These are phyloP conservation scores for Aureobasidium sp. DNA, from an alignment of 2,329 filamentous ascomycete genomes.

Conservation along the genomic window DNA sequence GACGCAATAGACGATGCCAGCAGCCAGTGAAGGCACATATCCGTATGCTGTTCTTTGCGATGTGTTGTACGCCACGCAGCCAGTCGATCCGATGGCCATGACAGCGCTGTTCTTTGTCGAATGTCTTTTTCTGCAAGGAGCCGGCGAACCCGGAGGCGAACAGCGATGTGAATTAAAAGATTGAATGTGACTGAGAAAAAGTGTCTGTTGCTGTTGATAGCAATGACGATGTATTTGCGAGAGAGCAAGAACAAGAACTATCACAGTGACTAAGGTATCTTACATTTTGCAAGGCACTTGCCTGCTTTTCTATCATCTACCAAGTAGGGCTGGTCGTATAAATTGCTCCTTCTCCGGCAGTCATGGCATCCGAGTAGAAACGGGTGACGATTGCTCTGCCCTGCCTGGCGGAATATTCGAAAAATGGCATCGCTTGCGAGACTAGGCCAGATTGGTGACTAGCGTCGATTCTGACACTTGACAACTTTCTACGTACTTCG, in stretches of 20 bases:
- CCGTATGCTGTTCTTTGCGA: slow-evolving; percentile 8
- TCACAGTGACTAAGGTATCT: no score
- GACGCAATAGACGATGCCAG: slow-evolving; percentile 17
- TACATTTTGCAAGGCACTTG: neutral
- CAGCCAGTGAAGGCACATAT: slow-evolving; percentile 16
- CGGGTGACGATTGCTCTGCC: neutral
- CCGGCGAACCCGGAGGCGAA: neutral
- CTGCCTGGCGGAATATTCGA: neutral
- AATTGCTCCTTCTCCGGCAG: neutral
- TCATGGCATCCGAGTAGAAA: neutral
- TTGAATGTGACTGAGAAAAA: neutral
- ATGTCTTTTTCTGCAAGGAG: neutral
- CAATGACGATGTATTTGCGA: neutral
- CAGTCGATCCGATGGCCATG: slow-evolving; percentile 15
- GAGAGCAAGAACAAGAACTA: neutral
- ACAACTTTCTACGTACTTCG: neutral
- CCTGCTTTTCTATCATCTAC: neutral
- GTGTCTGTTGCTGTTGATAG: neutral
- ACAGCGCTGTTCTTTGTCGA: neutral
- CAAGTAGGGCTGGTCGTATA: neutral
- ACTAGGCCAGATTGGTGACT: neutral
- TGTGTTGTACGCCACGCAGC: slow-evolving; percentile 16
- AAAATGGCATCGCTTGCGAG: slow-evolving; percentile 5
- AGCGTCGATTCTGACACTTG: neutral
- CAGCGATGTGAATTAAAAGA: neutral